Base-by-base conservation (phyloP, 2,329 filamentous ascomycete species). In the Aureobasidium pullulans region DNA sequence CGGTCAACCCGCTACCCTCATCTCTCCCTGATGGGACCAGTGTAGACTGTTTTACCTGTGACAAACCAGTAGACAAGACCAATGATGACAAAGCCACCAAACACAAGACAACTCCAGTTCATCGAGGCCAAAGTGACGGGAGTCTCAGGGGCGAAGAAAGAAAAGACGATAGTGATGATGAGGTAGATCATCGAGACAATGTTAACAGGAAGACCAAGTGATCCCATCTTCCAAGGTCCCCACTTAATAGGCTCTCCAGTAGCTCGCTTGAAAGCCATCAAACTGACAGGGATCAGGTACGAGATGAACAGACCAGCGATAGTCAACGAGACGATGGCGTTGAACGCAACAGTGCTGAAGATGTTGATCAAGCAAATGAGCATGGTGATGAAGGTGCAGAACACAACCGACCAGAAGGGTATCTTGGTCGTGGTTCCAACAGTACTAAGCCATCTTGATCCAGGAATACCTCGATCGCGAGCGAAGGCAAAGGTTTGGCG, bases 291-390 rank as follows among this genome's bases (percentile, higher is more conserved):
- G 13, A 81, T 71, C 57, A 82, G 74, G 64, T 83, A 83, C 16
- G 78, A 79, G 19, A 75, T 75, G 50, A 82, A 76, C 15, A 82
- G 73, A 1, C 77, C 76, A 36, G 74, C 76, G 53, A 80, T 73
- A 29, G 76, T 76, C 11, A 83, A 72, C 1, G 78, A 81, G n/a
- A 79, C 74, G 62, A 82, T 76, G 59, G 77, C 79, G 64, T 81
- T 79, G 67, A 82, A 80, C 4, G 79, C 80, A 6, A 75, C 73
- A 2, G 73, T 69, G n/a, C 75, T 80, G 40, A 76, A 79, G 59
- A 81, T 76, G 68, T 79, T 80, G 70, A 81, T 81, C 58, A 80
- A 69, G 0, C 74, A 75, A 7, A 80, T 69, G 8, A 79, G 66
- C 9, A 70, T 64, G 7, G 66, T 70, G 15, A 73, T 66, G 15